phyloP scores from a whole-genome alignment of 306 rosid genomes.

The Crataegus laevigata region DNA sequence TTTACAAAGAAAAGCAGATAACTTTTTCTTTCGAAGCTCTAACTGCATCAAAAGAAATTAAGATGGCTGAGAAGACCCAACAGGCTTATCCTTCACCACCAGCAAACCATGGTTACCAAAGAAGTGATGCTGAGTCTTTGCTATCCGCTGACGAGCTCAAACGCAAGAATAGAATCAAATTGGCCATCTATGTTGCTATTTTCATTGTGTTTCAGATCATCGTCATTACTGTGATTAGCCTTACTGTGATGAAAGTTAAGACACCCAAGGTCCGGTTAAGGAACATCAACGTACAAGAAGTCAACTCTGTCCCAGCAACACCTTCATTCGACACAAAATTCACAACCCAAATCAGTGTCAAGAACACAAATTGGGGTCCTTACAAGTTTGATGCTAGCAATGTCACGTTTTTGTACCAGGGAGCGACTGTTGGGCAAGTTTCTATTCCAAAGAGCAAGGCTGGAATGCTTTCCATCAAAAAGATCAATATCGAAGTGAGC shows the following conservation, averaged over 20 bases:
- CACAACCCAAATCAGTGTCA: neutral
- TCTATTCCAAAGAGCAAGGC: neutral
- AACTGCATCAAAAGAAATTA: no score
- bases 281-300: neutral
- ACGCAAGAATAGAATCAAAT: conserved; percentile 5
- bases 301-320: neutral
- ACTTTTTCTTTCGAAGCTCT: neutral
- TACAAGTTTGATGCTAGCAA: neutral
- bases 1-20: neutral
- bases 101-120: neutral
- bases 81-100: neutral
- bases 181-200: neutral
- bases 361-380: conserved; percentile 8
- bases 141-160: neutral
- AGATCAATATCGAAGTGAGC: no score
- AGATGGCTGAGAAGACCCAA: neutral
- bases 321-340: conserved; percentile 1
- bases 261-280: conserved; percentile 8
- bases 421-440: neutral
- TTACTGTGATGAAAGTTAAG: neutral
- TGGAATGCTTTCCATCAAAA: neutral
- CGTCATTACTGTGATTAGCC: neutral
- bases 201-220: neutral
- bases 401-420: neutral
- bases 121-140: neutral